phyloP scores from a whole-genome alignment of 1,284 basidiomycete species.

The Papiliotrema terrestris region DNA sequence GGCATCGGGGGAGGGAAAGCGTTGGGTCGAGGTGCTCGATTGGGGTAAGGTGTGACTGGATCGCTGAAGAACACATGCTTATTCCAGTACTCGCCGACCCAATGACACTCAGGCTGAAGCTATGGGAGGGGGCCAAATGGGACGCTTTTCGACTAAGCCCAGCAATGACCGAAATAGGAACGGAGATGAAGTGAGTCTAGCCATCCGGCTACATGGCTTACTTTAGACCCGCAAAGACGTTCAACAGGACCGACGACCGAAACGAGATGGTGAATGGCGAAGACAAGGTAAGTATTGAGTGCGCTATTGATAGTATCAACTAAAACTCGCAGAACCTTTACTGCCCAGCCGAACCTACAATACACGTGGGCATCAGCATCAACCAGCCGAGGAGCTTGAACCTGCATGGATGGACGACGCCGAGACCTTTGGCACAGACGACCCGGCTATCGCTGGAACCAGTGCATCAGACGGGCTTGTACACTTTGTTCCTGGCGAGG shows the following conservation, averaged over 20 bases:
- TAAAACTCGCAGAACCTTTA: not conserved
- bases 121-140: not conserved
- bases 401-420: conserved; percentile 46
- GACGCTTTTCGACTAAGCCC: not conserved
- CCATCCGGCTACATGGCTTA: not conserved
- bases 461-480: conserved; percentile 23
- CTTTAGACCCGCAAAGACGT: not conserved
- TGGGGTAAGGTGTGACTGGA: not conserved
- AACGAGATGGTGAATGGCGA: not conserved
- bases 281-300: conserved; percentile 13
- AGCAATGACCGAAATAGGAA: not conserved
- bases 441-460: conserved; percentile 25
- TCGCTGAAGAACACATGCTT: not conserved
- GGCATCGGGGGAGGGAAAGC: too few species aligned
- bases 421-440: conserved; percentile 8
- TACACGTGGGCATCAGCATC: not conserved
- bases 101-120: not conserved
- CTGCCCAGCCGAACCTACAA: not conserved
- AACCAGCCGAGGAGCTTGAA: conserved; percentile 24
- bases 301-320: not conserved
- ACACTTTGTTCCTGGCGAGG: conserved; percentile 40
- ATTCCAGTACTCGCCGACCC: not conserved
- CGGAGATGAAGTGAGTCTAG: not conserved
- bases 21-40: not conserved
- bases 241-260: not conserved